phyloP scores from a whole-genome alignment of 73 alveolate species.

The Effrenium voratum region DNA sequence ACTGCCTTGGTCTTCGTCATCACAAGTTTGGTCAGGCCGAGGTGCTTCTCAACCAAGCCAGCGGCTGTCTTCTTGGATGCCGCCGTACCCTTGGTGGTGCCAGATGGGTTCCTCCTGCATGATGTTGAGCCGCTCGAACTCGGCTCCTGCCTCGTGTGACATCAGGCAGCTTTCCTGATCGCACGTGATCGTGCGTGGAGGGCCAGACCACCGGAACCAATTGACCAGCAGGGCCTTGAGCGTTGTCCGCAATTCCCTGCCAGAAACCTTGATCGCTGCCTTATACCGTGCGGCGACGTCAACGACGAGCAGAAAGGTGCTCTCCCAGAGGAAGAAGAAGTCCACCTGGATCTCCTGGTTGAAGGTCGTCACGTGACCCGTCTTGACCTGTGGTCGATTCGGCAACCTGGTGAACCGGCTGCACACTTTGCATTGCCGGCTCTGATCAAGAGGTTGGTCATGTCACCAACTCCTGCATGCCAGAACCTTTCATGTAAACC shows the following conservation, averaged over 20 bases:
- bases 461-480: background rate
- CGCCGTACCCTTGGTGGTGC: background rate
- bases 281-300: conserved; percentile 34
- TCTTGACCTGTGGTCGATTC: background rate
- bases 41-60: background rate
- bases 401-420: conserved; percentile 1
- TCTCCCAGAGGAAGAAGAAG: background rate
- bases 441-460: background rate
- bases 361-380: background rate
- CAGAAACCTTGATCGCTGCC: background rate
- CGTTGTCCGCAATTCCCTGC: background rate
- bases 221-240: background rate
- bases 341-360: background rate
- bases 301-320: background rate
- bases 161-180: conserved; percentile 24
- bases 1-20: background rate
- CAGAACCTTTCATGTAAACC: conserved; percentile 43
- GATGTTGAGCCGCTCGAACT: conserved; percentile 8
- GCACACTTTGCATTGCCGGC: conserved; percentile 5
- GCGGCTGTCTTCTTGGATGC: background rate
- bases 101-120: background rate
- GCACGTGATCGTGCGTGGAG: background rate
- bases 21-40: background rate
- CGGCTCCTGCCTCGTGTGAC: background rate
- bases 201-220: background rate